Percentiles rank a stretch among this genome's conserved stretches.
These are phyloP conservation scores for Syzygium jambos DNA, from an alignment of 345 rosid genomes.

Conservation along the genomic window DNA sequence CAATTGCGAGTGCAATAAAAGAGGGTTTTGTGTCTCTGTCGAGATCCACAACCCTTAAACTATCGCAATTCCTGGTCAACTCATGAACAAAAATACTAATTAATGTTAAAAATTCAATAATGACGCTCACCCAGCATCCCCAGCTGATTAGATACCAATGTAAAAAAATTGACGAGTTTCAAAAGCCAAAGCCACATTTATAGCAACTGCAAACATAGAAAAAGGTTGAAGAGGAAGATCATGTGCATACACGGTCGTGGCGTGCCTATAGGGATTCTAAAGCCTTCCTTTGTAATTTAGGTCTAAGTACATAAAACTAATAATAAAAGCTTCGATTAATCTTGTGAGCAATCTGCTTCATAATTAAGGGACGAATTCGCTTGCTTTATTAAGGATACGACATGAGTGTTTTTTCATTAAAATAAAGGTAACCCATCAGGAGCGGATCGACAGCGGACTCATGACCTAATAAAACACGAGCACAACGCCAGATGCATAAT, in stretches of 20 bases:
- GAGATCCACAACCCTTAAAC: background rate
- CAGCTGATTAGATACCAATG: background rate
- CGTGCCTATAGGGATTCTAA: background rate
- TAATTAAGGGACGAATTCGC: background rate
- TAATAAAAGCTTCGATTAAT: background rate
- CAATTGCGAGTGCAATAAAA: background rate
- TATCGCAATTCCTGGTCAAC: background rate
- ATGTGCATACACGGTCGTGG: background rate
- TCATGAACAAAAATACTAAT: background rate
- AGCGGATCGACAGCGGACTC: background rate
- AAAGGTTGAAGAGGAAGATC: background rate
- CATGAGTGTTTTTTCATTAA: background rate
- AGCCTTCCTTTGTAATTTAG: background rate
- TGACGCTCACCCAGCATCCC: background rate
- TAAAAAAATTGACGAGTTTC: background rate
- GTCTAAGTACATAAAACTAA: background rate
- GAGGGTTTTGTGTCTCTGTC: background rate
- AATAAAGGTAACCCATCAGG: background rate
- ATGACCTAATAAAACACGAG: background rate
- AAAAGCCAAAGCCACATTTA: background rate
- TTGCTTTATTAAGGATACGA: background rate
- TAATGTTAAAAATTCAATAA: background rate
- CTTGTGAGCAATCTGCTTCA: background rate
- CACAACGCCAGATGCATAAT: background rate
- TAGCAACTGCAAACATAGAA: background rate